Base-by-base conservation (phyloP, 345 rosid genomes). In the Leavenworthia alabamica region DNA sequence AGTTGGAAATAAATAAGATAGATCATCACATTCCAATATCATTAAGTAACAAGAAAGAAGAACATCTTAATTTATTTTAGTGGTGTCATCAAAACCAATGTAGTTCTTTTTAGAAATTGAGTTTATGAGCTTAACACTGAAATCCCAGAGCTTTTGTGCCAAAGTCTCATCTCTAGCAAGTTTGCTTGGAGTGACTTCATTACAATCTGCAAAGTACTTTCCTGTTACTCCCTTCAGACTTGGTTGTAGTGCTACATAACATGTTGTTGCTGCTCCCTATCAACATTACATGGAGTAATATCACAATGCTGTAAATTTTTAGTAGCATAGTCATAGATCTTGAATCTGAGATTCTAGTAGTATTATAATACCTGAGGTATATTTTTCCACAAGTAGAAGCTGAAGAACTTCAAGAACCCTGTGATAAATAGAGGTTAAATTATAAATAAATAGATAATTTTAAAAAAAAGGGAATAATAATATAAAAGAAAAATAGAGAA, bases 211-310 rank as follows among this genome's bases (percentile, higher is more conserved):
- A 70, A 70, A 89, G 80, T 93, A 93, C 26, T 85, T 87, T 36
- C 96, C 91, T 0, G 73, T 82, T 8, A 80, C 90, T 7, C 87
- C 91, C 63, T 74, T 77, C 71, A 89, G 3, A 7, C 58, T 73
- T 19, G 90, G 97, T 54, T 89, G 91, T 4, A 93, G 78, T 3
- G 97, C 97, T 0, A 73, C 88, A 56, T 87, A 86, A 80, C 99
- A 93, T 17, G 91, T 81, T 11, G 99, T 89, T 9, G 97, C 99
- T 41, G 99, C 99, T 36, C 99, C 99, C 97, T 92, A 71, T 31
- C 33, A 42, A 22, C 35, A 59, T 16, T 11, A 35, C 32, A 43
- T 2, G 14, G 37, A 12, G 14, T 24, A 12, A 11, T 24, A 46
- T 62, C 39, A 62, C 43, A 17, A 54, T 20, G 22, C 2, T 20